These are phyloP conservation scores for Diophrys appendiculata DNA, from an alignment of 73 alveolate species.

Conservation along the genomic window DNA sequence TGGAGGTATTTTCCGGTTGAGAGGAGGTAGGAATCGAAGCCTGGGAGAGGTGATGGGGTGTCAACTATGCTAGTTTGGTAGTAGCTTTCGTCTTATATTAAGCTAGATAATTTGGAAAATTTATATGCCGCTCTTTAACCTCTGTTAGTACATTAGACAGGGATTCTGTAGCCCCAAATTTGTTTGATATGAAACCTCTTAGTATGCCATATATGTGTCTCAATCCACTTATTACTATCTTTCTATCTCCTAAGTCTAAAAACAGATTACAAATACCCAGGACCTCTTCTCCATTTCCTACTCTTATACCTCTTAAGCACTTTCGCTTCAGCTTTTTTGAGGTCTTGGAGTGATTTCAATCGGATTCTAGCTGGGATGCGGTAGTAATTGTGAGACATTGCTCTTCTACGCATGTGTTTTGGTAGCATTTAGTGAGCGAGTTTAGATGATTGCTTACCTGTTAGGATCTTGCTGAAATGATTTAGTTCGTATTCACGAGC, in stretches of 20 bases:
- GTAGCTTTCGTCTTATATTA: too few relatives aligned
- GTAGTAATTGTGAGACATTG: slow-evolving; percentile 98
- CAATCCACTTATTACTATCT: slow-evolving; percentile 88
- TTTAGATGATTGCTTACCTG: slow-evolving; percentile 65
- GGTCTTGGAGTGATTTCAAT: slow-evolving; percentile 21
- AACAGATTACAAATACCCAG: slow-evolving; percentile 56
- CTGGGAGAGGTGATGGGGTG: too few relatives aligned
- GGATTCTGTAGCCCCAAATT: slow-evolving; percentile 84
- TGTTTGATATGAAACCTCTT: slow-evolving; percentile 95
- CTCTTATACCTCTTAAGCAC: slow-evolving; percentile 38
- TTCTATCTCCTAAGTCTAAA: slow-evolving; percentile 74
- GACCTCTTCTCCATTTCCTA: slow-evolving; percentile 85
- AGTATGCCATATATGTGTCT: slow-evolving; percentile 96
- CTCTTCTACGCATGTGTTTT: slow-evolving; percentile 95
- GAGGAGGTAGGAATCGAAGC: too few relatives aligned
- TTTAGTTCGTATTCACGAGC: slow-evolving; percentile 77
- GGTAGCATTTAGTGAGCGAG: slow-evolving; percentile 88
- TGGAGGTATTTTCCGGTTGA: too few relatives aligned
- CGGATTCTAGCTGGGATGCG: slow-evolving; percentile 89
- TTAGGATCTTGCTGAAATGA: slow-evolving; percentile 72
- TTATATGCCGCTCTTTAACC: slow-evolving; percentile 86
- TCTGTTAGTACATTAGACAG: slow-evolving; percentile 85
- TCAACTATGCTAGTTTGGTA: too few relatives aligned
- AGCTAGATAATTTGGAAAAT: slow-evolving; percentile 43
- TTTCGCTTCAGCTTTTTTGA: neutral